phyloP scores from a whole-genome alignment of 2,329 filamentous ascomycete genomes.

The Ophiostoma ulmi region DNA sequence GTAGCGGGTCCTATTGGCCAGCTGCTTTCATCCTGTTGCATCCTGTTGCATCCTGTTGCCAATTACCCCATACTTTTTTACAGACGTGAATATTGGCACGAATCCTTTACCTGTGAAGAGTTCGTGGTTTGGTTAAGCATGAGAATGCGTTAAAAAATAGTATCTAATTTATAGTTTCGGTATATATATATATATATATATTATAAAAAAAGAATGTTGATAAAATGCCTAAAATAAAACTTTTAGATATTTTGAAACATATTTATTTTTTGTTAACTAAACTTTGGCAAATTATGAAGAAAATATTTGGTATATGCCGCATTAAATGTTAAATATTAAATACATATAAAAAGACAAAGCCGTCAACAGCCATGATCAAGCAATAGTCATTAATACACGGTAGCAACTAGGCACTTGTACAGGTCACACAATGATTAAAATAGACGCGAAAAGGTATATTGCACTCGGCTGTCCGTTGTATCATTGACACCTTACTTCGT shows the following conservation, averaged over 20 bases:
- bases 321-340: no score
- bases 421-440: not conserved
- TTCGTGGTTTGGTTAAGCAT: no score
- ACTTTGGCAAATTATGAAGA: no score
- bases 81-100: not conserved
- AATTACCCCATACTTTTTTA: constrained; percentile 12
- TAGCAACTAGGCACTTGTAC: not conserved
- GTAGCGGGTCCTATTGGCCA: not conserved
- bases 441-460: not conserved
- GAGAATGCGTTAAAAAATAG: no score
- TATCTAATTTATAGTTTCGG: no score
- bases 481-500: not conserved
- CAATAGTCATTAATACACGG: not conserved
- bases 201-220: no score
- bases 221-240: no score
- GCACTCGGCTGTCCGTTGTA: not conserved
- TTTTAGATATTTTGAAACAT: no score
- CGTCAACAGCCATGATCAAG: not conserved
- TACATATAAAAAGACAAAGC: no score
- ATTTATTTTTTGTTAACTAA: no score
- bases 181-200: no score
- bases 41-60: not conserved
- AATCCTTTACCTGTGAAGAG: not conserved
- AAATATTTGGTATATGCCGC: no score
- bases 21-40: not conserved